phyloP scores from a whole-genome alignment of 2,329 filamentous ascomycete species.

The Colletotrichum sp. region DNA sequence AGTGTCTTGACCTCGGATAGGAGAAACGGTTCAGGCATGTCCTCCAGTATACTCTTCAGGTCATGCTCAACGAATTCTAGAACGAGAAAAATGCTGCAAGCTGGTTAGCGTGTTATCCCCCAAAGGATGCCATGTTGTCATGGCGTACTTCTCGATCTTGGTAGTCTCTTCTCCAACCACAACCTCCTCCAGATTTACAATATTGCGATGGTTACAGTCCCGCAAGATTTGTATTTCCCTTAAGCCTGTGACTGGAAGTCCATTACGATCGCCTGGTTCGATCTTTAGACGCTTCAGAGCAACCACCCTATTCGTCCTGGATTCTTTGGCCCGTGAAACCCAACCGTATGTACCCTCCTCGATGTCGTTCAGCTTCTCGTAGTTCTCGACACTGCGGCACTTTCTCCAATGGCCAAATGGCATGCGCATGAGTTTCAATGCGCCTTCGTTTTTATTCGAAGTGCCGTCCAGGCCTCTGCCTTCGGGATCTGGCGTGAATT shows the following conservation, averaged over 20 bases:
- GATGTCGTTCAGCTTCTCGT: constrained; percentile 93
- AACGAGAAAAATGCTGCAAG: constrained; percentile 81
- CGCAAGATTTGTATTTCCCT: constrained; percentile 92
- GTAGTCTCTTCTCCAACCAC: constrained; percentile 72
- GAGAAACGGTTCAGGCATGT: constrained; percentile 93
- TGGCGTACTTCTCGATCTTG: constrained; percentile 57
- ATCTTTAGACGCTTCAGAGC: constrained; percentile 95
- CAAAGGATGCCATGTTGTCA: constrained; percentile 36
- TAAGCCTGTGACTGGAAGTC: constrained; percentile 89
- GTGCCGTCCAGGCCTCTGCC: constrained; percentile 24
- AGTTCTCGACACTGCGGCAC: constrained; percentile 82
- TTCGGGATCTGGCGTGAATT: constrained; percentile 52
- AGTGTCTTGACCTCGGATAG: constrained; percentile 93
- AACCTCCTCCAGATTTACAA: constrained; percentile 83
- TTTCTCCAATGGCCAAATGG: constrained; percentile 70
- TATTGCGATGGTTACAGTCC: constrained; percentile 80
- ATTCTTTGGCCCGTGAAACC: constrained; percentile 84
- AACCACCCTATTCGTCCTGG: constrained; percentile 77
- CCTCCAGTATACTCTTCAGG: constrained; percentile 88
- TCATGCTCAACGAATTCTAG: constrained; percentile 99
- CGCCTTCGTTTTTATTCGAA: constrained; percentile 27
- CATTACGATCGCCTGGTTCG: constrained; percentile 73
- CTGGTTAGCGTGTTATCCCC: constrained; percentile 25
- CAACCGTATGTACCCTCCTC: constrained; percentile 97
- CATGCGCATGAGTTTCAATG: constrained; percentile 72